Evolutionary conservation across 768 basidiomycete genomes (phyloP), one percentile per base, ranked within the genome.

Genomic region (Pholiota molesta): DNA sequence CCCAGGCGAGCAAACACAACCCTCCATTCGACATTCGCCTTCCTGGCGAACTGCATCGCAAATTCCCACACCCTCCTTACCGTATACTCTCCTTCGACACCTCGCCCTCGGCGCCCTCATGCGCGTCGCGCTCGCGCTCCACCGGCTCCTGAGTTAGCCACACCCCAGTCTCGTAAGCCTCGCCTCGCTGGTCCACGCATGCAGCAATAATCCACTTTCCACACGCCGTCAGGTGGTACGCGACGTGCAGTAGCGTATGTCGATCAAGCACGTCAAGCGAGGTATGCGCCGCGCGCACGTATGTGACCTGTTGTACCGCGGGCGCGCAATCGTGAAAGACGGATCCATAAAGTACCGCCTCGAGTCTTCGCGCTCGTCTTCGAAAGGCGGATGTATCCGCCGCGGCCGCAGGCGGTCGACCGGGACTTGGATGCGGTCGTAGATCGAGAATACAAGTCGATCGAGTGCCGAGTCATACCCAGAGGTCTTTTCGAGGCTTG

Each of bases 21-120:
- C 55, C 89, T 82, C 94, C 94, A 95, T 70, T 95, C 92, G 21
- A 93, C 77, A 69, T 86, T 85, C 11, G 88, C 88, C 63, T 79
- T 84, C 67, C 79, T 81, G 11, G 87, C 85, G 67, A 90, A 84
- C 37, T 82, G 79, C 57, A 82, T 70, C 0, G 81, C 83, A 72
- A 95, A 92, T 14, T 81, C 80, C 92, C 92, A 94, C 7, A 95
- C 79, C 61, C 85, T 85, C 53, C 73, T 76, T 2, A 88, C 81
- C 3, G 85, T 73, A 62, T 84, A 84, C 14, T 74, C 62, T 86
- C 84, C 21, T 81, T 78, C 28, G 72, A 66, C 5, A 70, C 59
- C 59, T 73, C 44, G 23, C 61, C 47, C n/a, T 51, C 52, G n/a
- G 35, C 59, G 10, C 55, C 62, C 19, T 65, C 60, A 19, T 42